Percentiles rank a stretch among this genome's conserved stretches.
Evolutionary conservation across 257 asterid genomes (phyloP).

Genomic region (Gardenia jasminoides): DNA sequence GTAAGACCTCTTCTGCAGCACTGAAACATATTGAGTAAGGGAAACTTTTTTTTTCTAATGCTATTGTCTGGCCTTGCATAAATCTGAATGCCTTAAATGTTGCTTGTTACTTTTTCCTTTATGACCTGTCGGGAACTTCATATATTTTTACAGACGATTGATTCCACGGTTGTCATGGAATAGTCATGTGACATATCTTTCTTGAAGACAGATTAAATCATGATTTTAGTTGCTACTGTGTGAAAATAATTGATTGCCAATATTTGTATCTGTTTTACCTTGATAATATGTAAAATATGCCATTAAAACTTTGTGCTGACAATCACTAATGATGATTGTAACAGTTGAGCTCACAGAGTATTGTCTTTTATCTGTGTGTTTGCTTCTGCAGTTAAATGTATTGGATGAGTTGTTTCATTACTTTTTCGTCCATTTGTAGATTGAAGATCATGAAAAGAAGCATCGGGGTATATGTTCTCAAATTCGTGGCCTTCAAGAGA

Average conservation of each 20-base stretch:
- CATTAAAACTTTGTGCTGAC: background rate
- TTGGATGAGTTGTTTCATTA: background rate
- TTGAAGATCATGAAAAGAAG: slow-evolving; percentile 50
- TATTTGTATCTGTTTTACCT: background rate
- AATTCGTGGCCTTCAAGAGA: slow-evolving; percentile 60
- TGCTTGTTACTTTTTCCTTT: background rate
- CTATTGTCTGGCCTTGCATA: background rate
- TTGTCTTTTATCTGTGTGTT: background rate
- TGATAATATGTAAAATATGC: slow-evolving; percentile 1
- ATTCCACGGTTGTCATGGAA: background rate
- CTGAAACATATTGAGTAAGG: background rate
- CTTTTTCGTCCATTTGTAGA: slow-evolving; percentile 38
- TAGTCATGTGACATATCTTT: background rate
- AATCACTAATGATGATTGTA: background rate
- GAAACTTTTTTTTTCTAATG: background rate
- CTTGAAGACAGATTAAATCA: background rate
- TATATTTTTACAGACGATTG: background rate
- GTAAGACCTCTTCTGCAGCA: background rate
- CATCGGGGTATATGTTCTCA: slow-evolving; percentile 39
- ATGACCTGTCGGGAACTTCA: background rate
- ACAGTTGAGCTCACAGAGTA: background rate
- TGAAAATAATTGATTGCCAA: background rate
- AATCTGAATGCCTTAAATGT: background rate
- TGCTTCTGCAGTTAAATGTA: background rate
- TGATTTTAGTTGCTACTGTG: background rate